Conservation (phyloP, 306 rosid genomes). For the Phaseolus lunatus region DNA sequence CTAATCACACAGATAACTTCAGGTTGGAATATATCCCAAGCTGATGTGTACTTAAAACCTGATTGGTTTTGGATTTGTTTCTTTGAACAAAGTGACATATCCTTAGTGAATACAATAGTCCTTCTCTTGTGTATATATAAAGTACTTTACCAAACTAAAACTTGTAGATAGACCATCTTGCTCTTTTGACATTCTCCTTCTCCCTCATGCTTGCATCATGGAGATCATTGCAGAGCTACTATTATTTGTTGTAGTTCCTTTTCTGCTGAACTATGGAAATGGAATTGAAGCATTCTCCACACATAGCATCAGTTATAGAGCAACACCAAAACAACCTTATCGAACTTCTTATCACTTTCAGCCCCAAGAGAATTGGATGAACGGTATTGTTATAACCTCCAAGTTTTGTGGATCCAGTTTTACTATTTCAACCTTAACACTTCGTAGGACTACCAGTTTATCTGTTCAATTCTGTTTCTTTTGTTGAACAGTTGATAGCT, state of each 20-base stretch:
- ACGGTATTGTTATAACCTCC: conserved; percentile 38
- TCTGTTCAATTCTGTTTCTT: not conserved
- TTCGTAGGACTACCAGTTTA: not conserved
- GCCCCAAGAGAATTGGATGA: conserved; percentile 52
- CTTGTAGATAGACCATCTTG: conserved; percentile 8
- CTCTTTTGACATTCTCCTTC: not conserved
- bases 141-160: not conserved
- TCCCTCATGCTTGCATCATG: conserved; percentile 43
- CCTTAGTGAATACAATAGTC: conserved; percentile 6
- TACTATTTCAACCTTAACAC: not conserved
- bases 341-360: conserved; percentile 55
- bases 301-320: not conserved
- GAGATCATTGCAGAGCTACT: conserved; percentile 30
- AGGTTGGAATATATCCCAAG: conserved; percentile 19
- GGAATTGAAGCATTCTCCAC: conserved; percentile 29
- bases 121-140: not conserved
- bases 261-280: conserved; percentile 37
- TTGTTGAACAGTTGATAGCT: not conserved
- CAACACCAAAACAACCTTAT: conserved; percentile 44
- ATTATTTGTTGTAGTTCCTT: conserved; percentile 20
- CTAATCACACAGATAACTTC: not conserved
- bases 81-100: conserved; percentile 9
- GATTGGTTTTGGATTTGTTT: conserved; percentile 34
- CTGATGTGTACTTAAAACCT: conserved; percentile 7
- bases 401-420: not conserved